A percentile compares a stretch with the other conserved stretches of the same genome.
These are phyloP conservation scores for Arachis monticola DNA, from an alignment of 331 rosid species.

Conservation along the genomic window DNA sequence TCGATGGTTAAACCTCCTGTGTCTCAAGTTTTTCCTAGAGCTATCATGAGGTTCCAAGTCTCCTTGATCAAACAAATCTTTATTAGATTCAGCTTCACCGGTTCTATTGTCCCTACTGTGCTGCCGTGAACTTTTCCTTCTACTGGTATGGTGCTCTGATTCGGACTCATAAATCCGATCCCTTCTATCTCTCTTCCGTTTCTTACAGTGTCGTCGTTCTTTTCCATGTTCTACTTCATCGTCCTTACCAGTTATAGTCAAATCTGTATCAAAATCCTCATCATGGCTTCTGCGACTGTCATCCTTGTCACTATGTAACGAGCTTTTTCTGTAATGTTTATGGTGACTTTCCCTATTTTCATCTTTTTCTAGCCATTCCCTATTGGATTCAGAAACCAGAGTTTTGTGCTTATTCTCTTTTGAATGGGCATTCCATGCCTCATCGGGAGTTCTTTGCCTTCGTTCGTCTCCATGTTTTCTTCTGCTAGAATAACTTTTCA, in stretches of 20 bases:
- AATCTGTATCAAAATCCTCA: slow-evolving; percentile 39
- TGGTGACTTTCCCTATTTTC: slow-evolving; percentile 39
- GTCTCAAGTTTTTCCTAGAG: slow-evolving; percentile 42
- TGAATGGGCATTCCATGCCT: slow-evolving; percentile 36
- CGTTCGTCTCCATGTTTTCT: slow-evolving; percentile 46
- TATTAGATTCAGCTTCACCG: slow-evolving; percentile 44
- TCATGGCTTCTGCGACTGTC: slow-evolving; percentile 34
- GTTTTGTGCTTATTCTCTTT: slow-evolving; percentile 51
- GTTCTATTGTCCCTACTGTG: slow-evolving; percentile 33
- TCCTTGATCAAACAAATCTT: slow-evolving; percentile 33
- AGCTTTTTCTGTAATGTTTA: slow-evolving; percentile 26
- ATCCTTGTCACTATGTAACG: slow-evolving; percentile 35
- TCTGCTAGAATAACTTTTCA: slow-evolving; percentile 44
- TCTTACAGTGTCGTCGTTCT: slow-evolving; percentile 44
- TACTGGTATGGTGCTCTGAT: slow-evolving; percentile 21
- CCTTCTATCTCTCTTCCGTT: slow-evolving; percentile 33
- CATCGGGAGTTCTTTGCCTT: slow-evolving; percentile 39
- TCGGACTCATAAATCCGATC: background rate
- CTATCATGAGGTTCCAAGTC: slow-evolving; percentile 28
- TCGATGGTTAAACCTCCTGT: slow-evolving; percentile 26
- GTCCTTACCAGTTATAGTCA: slow-evolving; percentile 25
- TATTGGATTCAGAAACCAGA: slow-evolving; percentile 50
- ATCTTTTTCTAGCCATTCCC: slow-evolving; percentile 50
- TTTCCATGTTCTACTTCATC: slow-evolving; percentile 20
- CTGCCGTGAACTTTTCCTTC: slow-evolving; percentile 49